These are phyloP conservation scores for Xylaria sp. DNA, from an alignment of 2,329 filamentous ascomycete species.

Conservation along the genomic window DNA sequence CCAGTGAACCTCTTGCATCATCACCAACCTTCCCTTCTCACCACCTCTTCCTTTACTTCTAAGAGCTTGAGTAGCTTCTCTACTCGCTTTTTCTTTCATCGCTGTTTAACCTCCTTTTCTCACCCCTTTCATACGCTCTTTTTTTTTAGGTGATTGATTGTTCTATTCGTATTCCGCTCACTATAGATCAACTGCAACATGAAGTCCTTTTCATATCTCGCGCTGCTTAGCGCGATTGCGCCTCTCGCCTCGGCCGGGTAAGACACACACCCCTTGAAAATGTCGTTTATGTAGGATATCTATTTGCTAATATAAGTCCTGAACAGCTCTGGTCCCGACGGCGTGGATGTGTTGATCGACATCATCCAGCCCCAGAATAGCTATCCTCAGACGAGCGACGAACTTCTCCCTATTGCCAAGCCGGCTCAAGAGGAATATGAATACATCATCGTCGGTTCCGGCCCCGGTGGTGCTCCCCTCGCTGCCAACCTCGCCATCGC, in stretches of 20 bases:
- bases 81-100: conserved; percentile 25
- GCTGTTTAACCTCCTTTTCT: conserved; percentile 1
- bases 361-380: conserved; percentile 38
- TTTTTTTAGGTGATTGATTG: not conserved
- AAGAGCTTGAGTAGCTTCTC: conserved; percentile 24
- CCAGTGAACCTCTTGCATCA: conserved; percentile 1
- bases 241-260: conserved; percentile 31
- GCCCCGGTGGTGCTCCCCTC: conserved; percentile 68
- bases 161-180: conserved; percentile 16
- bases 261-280: not conserved
- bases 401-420: conserved; percentile 27
- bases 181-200: conserved; percentile 22
- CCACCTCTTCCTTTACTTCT: conserved; percentile 19
- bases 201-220: conserved; percentile 40
- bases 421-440: conserved; percentile 58
- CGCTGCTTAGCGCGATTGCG: conserved; percentile 39
- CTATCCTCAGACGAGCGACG: conserved; percentile 40
- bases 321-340: conserved; percentile 28
- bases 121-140: conserved; percentile 10
- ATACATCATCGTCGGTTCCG: conserved; percentile 72
- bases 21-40: conserved; percentile 30
- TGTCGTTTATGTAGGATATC: not conserved
- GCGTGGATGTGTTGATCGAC: conserved; percentile 38
- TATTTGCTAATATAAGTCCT: conserved; percentile 7
- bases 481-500: conserved; percentile 69